Evolutionary conservation across 192 early-diverging fungal species (phyloP).

Genomic region (Gorgonomyces haynaldii): DNA sequence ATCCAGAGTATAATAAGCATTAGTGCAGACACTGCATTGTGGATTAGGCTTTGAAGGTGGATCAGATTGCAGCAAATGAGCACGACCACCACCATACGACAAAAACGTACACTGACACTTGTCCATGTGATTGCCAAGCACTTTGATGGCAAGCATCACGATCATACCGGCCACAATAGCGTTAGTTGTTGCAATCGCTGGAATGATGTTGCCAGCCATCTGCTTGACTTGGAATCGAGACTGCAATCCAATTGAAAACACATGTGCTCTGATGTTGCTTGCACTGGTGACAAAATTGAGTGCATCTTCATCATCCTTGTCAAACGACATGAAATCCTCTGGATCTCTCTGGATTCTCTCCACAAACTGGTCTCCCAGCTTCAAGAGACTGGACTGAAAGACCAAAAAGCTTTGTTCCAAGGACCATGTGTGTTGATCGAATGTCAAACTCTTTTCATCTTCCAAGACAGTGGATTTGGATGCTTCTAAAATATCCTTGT

Average conservation of each 20-base stretch:
- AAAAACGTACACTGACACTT: constrained; percentile 56
- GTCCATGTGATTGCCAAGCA: constrained; percentile 36
- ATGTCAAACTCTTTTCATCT: constrained; percentile 24
- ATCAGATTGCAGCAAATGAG: constrained; percentile 54
- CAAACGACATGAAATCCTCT: constrained; percentile 57
- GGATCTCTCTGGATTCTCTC: constrained; percentile 32
- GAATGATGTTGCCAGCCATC: constrained; percentile 98
- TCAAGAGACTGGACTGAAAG: constrained; percentile 52
- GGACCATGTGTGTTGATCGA: constrained; percentile 59
- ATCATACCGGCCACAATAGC: constrained; percentile 92
- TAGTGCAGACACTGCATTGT: constrained; percentile 64
- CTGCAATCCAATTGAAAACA: constrained; percentile 70
- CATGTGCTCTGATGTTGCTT: constrained; percentile 70
- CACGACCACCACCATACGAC: constrained; percentile 43
- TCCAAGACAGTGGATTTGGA: constrained; percentile 10
- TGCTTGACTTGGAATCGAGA: constrained; percentile 85
- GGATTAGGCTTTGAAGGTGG: constrained; percentile 54
- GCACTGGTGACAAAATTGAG: constrained; percentile 91
- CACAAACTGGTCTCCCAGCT: constrained; percentile 38
- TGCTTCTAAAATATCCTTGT: constrained; percentile 4
- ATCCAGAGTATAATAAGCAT: constrained; percentile 45
- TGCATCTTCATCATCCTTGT: constrained; percentile 90
- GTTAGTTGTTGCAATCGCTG: constrained; percentile 96
- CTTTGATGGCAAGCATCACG: constrained; percentile 72
- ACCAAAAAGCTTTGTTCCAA: constrained; percentile 58